These are phyloP conservation scores for Globisporangium cylindrosporum DNA, from an alignment of 352 stramenopile genomes.

Conservation along the genomic window DNA sequence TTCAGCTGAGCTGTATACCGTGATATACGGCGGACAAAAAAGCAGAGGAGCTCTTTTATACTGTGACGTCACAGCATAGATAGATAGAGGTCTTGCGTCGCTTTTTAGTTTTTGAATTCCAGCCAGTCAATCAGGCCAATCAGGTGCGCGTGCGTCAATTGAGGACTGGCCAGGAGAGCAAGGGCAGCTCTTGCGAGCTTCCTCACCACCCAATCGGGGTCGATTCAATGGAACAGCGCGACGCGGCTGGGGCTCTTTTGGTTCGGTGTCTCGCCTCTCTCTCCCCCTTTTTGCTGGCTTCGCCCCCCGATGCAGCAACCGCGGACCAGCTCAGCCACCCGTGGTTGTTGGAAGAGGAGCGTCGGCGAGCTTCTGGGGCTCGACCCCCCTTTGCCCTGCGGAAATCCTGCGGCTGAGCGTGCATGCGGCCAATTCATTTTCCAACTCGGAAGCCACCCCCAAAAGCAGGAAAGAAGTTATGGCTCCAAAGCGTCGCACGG, in stretches of 20 bases:
- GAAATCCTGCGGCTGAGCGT: conserved; percentile 3
- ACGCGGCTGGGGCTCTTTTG: neutral
- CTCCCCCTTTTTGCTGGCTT: neutral
- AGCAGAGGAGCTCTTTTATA: too few species aligned
- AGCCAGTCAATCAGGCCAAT: conserved; percentile 1
- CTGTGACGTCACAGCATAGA: too few species aligned
- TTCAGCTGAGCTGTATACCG: too few species aligned
- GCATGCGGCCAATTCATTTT: conserved; percentile 28
- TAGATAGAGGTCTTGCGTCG: too few species aligned
- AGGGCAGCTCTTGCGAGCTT: conserved; percentile 5
- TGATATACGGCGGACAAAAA: too few species aligned
- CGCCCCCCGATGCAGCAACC: conserved; percentile 8
- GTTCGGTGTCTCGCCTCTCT: conserved; percentile 3
- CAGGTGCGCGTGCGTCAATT: conserved; percentile 7
- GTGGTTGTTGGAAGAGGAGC: conserved; percentile 15
- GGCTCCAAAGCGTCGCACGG: conserved; percentile 77
- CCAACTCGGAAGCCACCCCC: conserved; percentile 29
- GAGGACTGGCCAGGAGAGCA: conserved; percentile 4
- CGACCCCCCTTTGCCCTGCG: neutral
- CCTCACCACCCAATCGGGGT: conserved; percentile 16
- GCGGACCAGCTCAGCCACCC: conserved; percentile 1
- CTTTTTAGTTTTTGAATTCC: too few species aligned
- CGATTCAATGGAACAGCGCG: neutral
- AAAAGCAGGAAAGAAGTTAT: conserved; percentile 36
- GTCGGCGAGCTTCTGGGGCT: neutral